Percentiles rank a stretch among this genome's conserved stretches.
phyloP scores from a whole-genome alignment of 352 stramenopile species.

The Phytophthora tubulina region DNA sequence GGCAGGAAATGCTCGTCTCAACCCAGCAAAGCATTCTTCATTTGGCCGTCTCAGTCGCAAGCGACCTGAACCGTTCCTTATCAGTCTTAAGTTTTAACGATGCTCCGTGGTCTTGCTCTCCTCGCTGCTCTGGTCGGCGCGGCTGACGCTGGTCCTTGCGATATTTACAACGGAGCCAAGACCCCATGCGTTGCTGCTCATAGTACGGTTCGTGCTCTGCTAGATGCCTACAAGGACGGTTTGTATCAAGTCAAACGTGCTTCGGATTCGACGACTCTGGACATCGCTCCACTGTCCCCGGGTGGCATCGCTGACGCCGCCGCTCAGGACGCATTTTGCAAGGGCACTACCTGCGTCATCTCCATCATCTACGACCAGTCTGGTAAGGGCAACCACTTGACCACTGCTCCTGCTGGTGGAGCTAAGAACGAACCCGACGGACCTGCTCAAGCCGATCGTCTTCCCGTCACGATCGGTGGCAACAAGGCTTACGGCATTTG shows the following conservation, averaged over 20 bases:
- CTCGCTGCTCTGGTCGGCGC: constrained; percentile 21
- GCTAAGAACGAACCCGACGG: constrained; percentile 30
- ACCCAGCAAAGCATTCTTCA: too few species aligned
- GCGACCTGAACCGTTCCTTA: too few species aligned
- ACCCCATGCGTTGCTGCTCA: constrained; percentile 37
- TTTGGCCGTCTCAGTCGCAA: too few species aligned
- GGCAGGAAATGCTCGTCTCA: too few species aligned
- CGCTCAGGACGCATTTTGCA: constrained; percentile 33
- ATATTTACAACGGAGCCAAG: constrained; percentile 33
- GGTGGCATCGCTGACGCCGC: constrained; percentile 26
- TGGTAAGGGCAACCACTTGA: constrained; percentile 35
- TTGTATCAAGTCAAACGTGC: constrained; percentile 37
- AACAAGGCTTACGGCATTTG: constrained; percentile 34
- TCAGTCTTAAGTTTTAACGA: constrained; percentile 8
- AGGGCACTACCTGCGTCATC: constrained; percentile 24
- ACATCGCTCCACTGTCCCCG: constrained; percentile 20
- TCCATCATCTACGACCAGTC: constrained; percentile 42
- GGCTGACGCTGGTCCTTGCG: constrained; percentile 27
- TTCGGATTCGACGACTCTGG: constrained; percentile 21
- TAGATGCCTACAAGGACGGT: constrained; percentile 14
- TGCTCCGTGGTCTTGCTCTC: constrained; percentile 28
- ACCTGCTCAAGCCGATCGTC: constrained; percentile 22
- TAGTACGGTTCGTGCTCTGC: constrained; percentile 33
- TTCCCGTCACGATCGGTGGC: constrained; percentile 20
- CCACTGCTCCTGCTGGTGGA: constrained; percentile 27